Percentiles rank a stretch among this genome's conserved stretches.
phyloP scores from a whole-genome alignment of 441 rosid genomes.

The Geranium incanum region DNA sequence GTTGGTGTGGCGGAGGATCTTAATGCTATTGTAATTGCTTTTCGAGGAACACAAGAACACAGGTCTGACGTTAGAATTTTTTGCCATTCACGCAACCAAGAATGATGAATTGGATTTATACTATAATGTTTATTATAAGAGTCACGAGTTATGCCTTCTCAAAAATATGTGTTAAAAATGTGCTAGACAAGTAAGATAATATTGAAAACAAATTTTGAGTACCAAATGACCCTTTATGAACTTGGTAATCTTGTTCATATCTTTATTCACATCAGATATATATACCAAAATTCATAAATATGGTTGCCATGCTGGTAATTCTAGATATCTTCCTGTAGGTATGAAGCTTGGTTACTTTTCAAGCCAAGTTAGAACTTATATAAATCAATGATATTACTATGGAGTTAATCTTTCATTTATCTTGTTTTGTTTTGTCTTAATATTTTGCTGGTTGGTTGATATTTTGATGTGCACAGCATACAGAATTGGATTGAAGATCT shows the following conservation, averaged over 20 bases:
- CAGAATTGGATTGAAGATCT: conserved; percentile 91
- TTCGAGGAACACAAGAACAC: conserved; percentile 87
- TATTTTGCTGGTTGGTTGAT: conserved; percentile 1
- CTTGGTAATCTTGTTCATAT: neutral
- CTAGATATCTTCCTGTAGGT: neutral
- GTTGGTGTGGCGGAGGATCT: conserved; percentile 85
- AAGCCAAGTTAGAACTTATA: neutral
- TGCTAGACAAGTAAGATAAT: neutral
- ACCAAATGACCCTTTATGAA: neutral
- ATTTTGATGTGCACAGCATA: conserved; percentile 39
- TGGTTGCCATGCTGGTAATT: neutral
- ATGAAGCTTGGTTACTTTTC: neutral
- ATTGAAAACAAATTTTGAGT: neutral
- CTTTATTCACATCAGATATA: neutral
- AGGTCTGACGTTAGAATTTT: conserved; percentile 34
- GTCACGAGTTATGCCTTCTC: no score
- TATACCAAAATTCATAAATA: neutral
- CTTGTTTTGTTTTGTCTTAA: neutral
- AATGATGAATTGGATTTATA: neutral
- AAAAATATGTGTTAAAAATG: neutral
- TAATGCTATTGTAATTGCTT: conserved; percentile 77
- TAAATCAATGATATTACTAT: neutral
- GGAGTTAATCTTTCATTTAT: neutral
- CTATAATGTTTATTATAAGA: neutral
- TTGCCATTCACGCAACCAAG: neutral